Base-by-base conservation (phyloP, 139 green algal species). In the Astrephomene gubernaculifera region DNA sequence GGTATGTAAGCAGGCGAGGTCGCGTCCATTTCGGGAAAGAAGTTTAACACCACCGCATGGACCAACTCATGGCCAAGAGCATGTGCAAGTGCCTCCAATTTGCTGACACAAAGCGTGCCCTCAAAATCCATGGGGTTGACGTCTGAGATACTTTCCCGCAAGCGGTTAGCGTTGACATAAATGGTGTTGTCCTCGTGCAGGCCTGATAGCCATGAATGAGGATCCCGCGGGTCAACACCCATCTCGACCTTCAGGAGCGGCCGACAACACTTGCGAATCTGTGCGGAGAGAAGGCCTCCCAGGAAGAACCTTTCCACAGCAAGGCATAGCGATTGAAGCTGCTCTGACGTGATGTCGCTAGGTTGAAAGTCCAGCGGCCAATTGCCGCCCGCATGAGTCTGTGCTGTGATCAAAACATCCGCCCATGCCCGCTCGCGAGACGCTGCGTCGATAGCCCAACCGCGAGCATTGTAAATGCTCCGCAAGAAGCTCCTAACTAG, bases 1-100 rank as follows among this genome's bases (percentile, higher is more conserved):
- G 71, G 53, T 1, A 45, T 9, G 43, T 87, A 87, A 24, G 83
- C 83, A 1, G 35, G n/a, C 12, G 72, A 87, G 38, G 25, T 6
- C 8, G 72, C 44, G 35, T 87, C 83, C 43, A 87, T 87, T 45
- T 49, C 39, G n/a, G 83, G 83, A 7, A 79, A 69, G 44, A 71
- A 81, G 64, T 87, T 81, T 22, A 74, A 44, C 39, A 87, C 83
- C 10, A 87, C 33, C 1, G 83, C 83, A 14, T 87, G 83, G 21
- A 65, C 61, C 29, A 87, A 41, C 72, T 87, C 83, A 31, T 87
- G 83, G 0, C 53, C 72, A 33, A 87, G 61, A 14, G 83, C 36
- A 44, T 87, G 83, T 29, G 67, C 68, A 25, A 87, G 45, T 35
- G 76, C 45, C 83, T 87, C 71, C n/a, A 87, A 70, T 54, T 79